Base-by-base conservation (phyloP, 129 eudicot species). In the Smallanthus sonchifolius region DNA sequence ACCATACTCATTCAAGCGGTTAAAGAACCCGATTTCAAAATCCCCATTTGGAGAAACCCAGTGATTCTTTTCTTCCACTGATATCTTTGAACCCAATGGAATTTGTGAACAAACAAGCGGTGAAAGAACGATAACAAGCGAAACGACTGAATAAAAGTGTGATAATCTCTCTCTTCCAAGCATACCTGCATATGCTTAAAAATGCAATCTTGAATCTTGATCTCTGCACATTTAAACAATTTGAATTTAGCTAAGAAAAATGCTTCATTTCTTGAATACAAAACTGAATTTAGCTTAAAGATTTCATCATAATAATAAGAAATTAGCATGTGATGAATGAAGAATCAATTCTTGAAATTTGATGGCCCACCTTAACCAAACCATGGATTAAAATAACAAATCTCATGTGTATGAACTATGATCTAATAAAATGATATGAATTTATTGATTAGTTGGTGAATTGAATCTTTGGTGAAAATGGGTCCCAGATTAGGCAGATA, bases 21-120 rank as follows among this genome's bases (percentile, higher is more conserved):
- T 71, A 51, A 86, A 86, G 74, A 89, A 89, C 42, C 89, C 84
- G 19, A 89, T 56, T 9, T 83, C 86, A 13, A 86, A 89, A 80
- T 86, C 85, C 65, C 89, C 91, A 84, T 84, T 86, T 57, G 86
- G 82, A 43, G 95, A 89, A 60, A 72, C 77, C 95, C 95, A 89
- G n/a, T 28, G 82, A 73, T 79, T 84, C 65, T 86, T 80, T 19
- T 75, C 86, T 37, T 36, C 81, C 32, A 84, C 89, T 1, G 86
- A 76, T 61, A 89, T 72, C 67, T 67, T 89, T 71, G 95, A 86
- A 61, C 89, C 95, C 84, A 86, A 65, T 10, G 78, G 77, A 75
- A 89, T 86, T 77, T 84, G 78, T 44, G 95, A 84, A 51, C 38
- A 37, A 24, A 64, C 75, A 15, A 38, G 51, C 0, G 79, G 84